These are phyloP conservation scores for Fusarium dimerum DNA, from an alignment of 2,329 filamentous ascomycete species.

Conservation along the genomic window DNA sequence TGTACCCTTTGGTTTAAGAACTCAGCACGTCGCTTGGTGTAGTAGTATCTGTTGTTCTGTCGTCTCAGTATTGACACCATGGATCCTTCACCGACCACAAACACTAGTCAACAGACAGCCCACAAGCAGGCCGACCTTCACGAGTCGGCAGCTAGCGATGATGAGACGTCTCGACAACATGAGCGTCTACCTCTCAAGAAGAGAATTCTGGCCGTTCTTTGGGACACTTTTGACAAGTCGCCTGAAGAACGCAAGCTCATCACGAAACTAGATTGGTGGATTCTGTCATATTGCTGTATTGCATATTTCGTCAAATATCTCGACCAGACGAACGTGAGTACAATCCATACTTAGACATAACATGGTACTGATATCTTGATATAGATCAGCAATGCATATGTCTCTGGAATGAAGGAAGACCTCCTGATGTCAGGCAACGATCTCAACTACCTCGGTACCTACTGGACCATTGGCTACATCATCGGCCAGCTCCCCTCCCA, in stretches of 20 bases:
- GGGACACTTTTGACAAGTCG: constrained; percentile 37
- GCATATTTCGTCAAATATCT: constrained; percentile 41
- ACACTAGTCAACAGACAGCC: neutral
- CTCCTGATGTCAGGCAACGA: constrained; percentile 52
- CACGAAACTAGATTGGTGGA: constrained; percentile 36
- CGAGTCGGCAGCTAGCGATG: neutral
- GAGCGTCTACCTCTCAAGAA: constrained; percentile 8
- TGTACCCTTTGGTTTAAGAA: no score
- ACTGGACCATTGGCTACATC: constrained; percentile 61
- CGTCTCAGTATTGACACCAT: neutral
- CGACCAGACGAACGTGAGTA: constrained; percentile 32
- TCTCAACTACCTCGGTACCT: constrained; percentile 51
- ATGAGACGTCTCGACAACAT: neutral
- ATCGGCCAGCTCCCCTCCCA: constrained; percentile 43
- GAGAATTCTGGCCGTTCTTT: constrained; percentile 27
- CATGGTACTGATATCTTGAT: neutral
- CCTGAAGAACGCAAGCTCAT: constrained; percentile 35
- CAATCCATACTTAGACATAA: neutral
- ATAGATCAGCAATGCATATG: constrained; percentile 38
- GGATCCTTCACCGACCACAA: constrained; percentile 1
- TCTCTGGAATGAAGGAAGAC: constrained; percentile 50
- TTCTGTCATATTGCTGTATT: constrained; percentile 36
- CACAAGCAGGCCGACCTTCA: neutral
- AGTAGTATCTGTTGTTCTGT: neutral
- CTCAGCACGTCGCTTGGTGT: no score